Conservation (phyloP, 192 early-diverging fungal species). For the Cetraspora pellucida region DNA sequence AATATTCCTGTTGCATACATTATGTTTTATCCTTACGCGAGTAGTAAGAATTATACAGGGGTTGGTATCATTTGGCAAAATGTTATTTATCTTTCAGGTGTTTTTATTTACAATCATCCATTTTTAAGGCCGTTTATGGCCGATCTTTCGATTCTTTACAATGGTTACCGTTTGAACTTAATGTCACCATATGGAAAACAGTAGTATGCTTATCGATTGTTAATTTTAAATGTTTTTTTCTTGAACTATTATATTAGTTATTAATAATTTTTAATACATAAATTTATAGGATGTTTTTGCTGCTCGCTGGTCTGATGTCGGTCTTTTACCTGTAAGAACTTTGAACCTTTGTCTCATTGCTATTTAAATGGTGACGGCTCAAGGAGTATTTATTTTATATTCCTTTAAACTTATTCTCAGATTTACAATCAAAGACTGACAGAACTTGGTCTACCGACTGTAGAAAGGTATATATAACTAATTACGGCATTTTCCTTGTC, state of each 20-base stretch:
- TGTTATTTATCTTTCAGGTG: neutral
- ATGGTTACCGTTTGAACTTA: constrained; percentile 17
- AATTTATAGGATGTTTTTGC: constrained; percentile 1
- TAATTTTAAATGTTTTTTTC: neutral
- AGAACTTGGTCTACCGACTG: neutral
- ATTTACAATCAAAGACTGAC: constrained; percentile 2
- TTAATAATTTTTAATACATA: neutral
- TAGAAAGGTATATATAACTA: neutral
- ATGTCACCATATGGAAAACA: constrained; percentile 8
- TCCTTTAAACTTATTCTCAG: neutral
- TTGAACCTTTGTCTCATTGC: neutral
- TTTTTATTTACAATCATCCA: neutral
- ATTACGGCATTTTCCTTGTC: too few species aligned
- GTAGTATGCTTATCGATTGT: neutral
- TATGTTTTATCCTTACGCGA: constrained; percentile 1
- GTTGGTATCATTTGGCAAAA: neutral
- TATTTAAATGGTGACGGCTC: too few species aligned
- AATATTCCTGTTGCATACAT: neutral
- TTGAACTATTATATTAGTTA: neutral
- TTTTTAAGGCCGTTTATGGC: constrained; percentile 2
- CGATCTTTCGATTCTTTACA: constrained; percentile 12
- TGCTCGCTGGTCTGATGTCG: neutral
- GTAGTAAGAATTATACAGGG: neutral
- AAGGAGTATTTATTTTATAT: neutral
- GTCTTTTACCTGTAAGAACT: constrained; percentile 6